Evolutionary conservation across 345 rosid genomes (phyloP).

Genomic region (Salix dunnii): DNA sequence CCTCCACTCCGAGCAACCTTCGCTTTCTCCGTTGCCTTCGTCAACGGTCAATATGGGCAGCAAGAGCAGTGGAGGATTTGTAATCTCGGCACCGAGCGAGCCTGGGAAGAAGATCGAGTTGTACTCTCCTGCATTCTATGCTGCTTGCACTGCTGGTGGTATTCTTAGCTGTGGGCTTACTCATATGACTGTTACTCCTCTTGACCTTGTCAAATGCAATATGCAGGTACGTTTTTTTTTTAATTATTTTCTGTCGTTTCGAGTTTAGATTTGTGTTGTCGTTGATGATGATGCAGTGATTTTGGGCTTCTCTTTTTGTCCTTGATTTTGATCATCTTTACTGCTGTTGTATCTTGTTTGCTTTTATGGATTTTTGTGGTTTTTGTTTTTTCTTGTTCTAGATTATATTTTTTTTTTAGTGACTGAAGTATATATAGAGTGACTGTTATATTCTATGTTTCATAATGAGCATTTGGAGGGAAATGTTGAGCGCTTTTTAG

Average conservation of each 20-base stretch:
- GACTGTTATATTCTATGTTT: not conserved
- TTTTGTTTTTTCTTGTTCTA: not conserved
- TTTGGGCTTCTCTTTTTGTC: not conserved
- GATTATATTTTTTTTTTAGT: not conserved
- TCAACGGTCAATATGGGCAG: constrained; percentile 1
- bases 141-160: constrained; percentile 87
- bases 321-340: not conserved
- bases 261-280: not conserved
- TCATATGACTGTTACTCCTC: constrained; percentile 95
- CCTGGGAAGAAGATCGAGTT: constrained; percentile 68
- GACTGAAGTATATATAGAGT: not conserved
- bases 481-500: too few relatives aligned
- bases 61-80: constrained; percentile 18
- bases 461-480: not conserved
- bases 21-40: constrained; percentile 23
- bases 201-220: constrained; percentile 98
- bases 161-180: constrained; percentile 93
- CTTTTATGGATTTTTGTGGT: not conserved
- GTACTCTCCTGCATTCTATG: constrained; percentile 87
- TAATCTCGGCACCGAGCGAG: constrained; percentile 63
- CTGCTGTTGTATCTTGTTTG: not conserved
- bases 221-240: constrained; percentile 67
- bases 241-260: not conserved
- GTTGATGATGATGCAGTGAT: not conserved
- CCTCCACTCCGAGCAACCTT: constrained; percentile 17